These are phyloP conservation scores for Dothistroma septosporum DNA, from an alignment of 2,329 filamentous ascomycete genomes.

Conservation along the genomic window DNA sequence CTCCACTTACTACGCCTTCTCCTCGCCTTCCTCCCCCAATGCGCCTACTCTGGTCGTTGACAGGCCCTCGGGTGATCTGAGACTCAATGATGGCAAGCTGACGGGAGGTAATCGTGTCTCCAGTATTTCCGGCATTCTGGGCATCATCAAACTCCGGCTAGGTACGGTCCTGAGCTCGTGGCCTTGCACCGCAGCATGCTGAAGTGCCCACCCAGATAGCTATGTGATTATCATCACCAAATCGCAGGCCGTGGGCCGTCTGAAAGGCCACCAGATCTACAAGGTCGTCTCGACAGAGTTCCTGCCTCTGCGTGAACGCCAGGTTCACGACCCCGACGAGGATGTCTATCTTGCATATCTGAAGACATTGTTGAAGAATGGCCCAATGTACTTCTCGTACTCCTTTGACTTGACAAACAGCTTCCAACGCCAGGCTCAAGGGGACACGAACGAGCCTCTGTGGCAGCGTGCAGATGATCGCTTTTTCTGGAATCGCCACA, in stretches of 20 bases:
- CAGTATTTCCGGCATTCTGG: conserved; percentile 90
- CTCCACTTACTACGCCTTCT: conserved; percentile 89
- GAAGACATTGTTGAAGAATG: conserved; percentile 73
- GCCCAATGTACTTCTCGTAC: conserved; percentile 97
- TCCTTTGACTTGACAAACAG: conserved; percentile 94
- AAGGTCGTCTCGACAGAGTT: conserved; percentile 88
- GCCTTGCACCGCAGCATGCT: conserved; percentile 6
- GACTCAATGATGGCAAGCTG: conserved; percentile 74
- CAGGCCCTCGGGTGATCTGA: conserved; percentile 83
- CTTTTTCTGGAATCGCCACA: conserved; percentile 97
- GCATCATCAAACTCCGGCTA: conserved; percentile 86
- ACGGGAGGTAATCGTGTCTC: conserved; percentile 78
- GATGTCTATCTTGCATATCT: conserved; percentile 83
- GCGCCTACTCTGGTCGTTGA: conserved; percentile 85
- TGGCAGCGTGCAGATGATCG: conserved; percentile 94
- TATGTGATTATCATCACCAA: conserved; percentile 97
- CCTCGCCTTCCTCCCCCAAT: conserved; percentile 87
- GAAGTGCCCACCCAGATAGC: conserved; percentile 62
- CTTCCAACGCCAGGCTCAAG: conserved; percentile 86
- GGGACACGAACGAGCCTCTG: conserved; percentile 66
- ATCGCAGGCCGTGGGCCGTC: conserved; percentile 79
- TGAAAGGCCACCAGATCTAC: conserved; percentile 96
- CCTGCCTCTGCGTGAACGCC: conserved; percentile 85
- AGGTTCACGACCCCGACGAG: conserved; percentile 88
- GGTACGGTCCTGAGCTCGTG: conserved; percentile 52